phyloP scores from a whole-genome alignment of 495 filamentous ascomycete genomes.

The Cercophora newfieldiana region DNA sequence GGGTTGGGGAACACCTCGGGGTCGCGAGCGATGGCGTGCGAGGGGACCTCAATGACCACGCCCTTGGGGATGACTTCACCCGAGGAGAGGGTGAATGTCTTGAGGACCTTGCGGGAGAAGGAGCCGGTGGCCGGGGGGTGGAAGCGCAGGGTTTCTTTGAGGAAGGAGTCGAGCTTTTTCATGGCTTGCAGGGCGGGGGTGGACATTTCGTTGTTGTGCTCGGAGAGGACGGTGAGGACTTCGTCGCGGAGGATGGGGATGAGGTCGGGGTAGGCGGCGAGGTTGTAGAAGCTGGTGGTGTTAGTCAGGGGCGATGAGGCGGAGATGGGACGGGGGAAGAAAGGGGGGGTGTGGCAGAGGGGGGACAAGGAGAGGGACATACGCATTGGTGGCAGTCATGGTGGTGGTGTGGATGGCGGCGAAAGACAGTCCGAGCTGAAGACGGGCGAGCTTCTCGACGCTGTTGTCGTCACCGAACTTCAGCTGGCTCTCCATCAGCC shows the following conservation, averaged over 20 bases:
- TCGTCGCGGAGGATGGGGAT: conserved; percentile 54
- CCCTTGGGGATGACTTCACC: conserved; percentile 42
- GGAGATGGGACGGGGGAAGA: no score
- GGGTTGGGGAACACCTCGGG: conserved; percentile 33
- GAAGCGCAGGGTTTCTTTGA: conserved; percentile 39
- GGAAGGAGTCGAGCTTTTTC: conserved; percentile 40
- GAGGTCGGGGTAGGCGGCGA: conserved; percentile 46
- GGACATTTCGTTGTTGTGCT: conserved; percentile 32
- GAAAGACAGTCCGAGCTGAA: conserved; percentile 48
- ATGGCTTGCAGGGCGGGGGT: conserved; percentile 32
- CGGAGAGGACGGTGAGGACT: conserved; percentile 37
- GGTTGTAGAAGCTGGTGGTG: conserved; percentile 37
- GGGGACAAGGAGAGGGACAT: neutral
- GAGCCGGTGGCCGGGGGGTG: conserved; percentile 15
- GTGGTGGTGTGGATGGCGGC: conserved; percentile 54
- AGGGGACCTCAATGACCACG: conserved; percentile 41
- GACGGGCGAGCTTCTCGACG: conserved; percentile 31
- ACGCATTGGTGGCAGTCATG: conserved; percentile 45
- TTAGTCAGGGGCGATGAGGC: no score
- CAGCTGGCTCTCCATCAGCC: conserved; percentile 36
- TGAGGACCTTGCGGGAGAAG: conserved; percentile 42
- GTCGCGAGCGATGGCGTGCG: conserved; percentile 35
- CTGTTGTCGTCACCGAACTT: conserved; percentile 23
- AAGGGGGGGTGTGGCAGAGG: no score
- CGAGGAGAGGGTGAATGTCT: conserved; percentile 43